Percentiles rank a stretch among this genome's conserved stretches.
These are phyloP conservation scores for Blastobotrys muscicola DNA, from an alignment of 805 yeast genomes.

Conservation along the genomic window DNA sequence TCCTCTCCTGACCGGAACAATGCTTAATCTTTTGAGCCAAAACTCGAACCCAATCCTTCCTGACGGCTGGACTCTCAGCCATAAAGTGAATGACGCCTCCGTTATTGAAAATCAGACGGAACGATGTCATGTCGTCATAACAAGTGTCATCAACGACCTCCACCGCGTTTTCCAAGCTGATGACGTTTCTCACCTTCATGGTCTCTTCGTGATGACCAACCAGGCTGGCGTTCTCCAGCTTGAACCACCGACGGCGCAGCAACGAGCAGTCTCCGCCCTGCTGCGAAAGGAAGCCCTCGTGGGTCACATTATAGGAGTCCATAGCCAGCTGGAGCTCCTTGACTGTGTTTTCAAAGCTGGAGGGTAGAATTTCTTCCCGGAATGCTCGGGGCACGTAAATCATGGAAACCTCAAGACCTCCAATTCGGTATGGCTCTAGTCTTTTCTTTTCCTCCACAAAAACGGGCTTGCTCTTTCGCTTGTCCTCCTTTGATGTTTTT, in stretches of 20 bases:
- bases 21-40: no score
- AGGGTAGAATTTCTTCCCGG: constrained; percentile 32
- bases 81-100: no score
- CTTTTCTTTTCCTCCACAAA: not conserved
- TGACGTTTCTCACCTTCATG: constrained; percentile 8
- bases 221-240: constrained; percentile 58
- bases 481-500: not conserved
- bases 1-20: no score
- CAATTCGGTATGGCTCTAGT: constrained; percentile 33
- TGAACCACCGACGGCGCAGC: constrained; percentile 67
- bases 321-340: not conserved
- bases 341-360: constrained; percentile 35
- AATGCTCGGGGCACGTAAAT: constrained; percentile 48
- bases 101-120: no score
- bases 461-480: not conserved
- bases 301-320: constrained; percentile 11
- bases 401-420: constrained; percentile 44
- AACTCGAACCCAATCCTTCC: no score
- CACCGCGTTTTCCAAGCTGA: constrained; percentile 16
- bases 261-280: constrained; percentile 81
- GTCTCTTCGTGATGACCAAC: constrained; percentile 58
- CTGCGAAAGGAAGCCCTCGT: constrained; percentile 61
- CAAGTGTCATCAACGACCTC: constrained; percentile 26
- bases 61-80: no score
- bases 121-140: no score